phyloP scores from a whole-genome alignment of 1,139 yeast species.

The Yamadazyma songkhlaensis region DNA sequence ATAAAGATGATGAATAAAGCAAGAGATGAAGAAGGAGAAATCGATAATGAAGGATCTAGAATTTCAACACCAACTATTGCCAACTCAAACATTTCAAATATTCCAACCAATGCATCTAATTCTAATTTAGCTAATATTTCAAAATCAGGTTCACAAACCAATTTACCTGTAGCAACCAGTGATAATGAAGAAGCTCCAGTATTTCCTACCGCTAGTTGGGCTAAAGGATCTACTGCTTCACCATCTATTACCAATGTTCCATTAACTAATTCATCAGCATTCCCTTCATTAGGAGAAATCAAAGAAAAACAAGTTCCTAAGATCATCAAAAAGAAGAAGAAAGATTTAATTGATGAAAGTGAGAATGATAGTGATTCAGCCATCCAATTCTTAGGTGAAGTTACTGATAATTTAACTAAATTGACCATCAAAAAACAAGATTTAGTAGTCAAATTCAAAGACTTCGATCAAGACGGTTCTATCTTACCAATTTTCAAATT shows the following conservation, averaged over 20 bases:
- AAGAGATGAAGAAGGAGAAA: conserved; percentile 11
- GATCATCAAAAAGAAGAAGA: conserved; percentile 26
- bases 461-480: conserved; percentile 21
- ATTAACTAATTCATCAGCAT: conserved; percentile 55
- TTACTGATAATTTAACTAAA: conserved; percentile 30
- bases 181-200: conserved; percentile 26
- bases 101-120: neutral
- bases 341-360: conserved; percentile 34
- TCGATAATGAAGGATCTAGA: conserved; percentile 8
- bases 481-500: conserved; percentile 43
- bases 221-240: conserved; percentile 30
- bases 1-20: conserved; percentile 42
- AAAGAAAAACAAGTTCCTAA: conserved; percentile 36
- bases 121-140: conserved; percentile 7
- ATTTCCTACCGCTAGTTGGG: conserved; percentile 64
- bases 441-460: conserved; percentile 21
- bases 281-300: conserved; percentile 73
- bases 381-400: conserved; percentile 34
- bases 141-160: conserved; percentile 2
- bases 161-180: conserved; percentile 18
- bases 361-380: conserved; percentile 41
- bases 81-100: neutral
- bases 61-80: conserved; percentile 1
- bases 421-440: conserved; percentile 31
- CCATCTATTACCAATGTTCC: conserved; percentile 38